Evolutionary conservation across 345 rosid species (phyloP), one percentile per base, ranked within the genome.

Genomic region (Eucalyptus cloeziana): DNA sequence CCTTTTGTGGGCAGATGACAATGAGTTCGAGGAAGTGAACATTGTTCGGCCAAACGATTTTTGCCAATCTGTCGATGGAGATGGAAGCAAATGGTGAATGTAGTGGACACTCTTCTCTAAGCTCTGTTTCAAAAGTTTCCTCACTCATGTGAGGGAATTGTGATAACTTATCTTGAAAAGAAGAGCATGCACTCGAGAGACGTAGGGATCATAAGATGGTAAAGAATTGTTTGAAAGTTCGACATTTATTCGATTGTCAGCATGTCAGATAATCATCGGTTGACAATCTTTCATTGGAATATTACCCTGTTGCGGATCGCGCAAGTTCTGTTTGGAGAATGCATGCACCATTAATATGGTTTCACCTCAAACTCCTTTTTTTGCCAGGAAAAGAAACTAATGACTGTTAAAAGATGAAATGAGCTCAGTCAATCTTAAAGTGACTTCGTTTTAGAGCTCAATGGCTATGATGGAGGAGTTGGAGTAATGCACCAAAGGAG

Each of bases 61-160:
- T 69, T 60, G 49, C 81, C 91, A 87, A 60, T 89, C 91, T 81
- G 87, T 86, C 16, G 91, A 89, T 45, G 89, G 89, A 30, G 91
- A 89, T 31, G 86, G 87, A 31, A 64, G 91, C 40, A 89, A 79
- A 80, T 94, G 96, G 96, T 95, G 93, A 94, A 88, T 11, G 27
- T 13, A 10, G 83, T 11, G 47, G 30, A 76, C 85, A 22, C 85
- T 21, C 27, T 76, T 76, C 44, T 21, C 47, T 40, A 22, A 40
- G 30, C 5, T 24, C 30, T 40, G 85, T 76, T 21, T 40, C 47
- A 21, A 76, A 69, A 76, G 85, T 40, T 22, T 40, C 47, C 47
- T 76, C 85, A 40, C 83, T 76, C 4, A 76, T 40, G 4, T 40
- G 47, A 76, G 8, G 15, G 5, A 5, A 21, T 76, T 40, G 27